Conservation (phyloP, 2,329 filamentous ascomycete species). For the Spiromastix sp. region DNA sequence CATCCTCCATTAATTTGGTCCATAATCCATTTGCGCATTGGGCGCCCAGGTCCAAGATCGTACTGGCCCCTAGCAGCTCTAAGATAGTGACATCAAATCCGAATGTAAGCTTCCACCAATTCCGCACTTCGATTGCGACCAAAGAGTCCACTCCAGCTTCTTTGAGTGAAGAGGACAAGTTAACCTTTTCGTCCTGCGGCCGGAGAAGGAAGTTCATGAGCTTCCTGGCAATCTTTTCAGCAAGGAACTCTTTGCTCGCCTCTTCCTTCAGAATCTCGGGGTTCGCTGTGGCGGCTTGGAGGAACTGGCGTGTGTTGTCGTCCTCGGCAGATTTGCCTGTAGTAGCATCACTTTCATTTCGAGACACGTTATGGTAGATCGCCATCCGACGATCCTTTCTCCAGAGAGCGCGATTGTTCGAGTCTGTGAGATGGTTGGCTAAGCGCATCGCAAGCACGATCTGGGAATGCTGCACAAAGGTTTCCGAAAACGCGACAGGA, state of each 20-base stretch:
- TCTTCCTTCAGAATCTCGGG: background rate
- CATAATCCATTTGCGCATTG: too few species aligned
- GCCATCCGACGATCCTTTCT: background rate
- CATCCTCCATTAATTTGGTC: too few species aligned
- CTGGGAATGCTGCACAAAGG: too few species aligned
- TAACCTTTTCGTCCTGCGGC: background rate
- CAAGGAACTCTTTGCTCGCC: background rate
- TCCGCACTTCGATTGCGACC: conserved; percentile 28
- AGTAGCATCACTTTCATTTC: too few species aligned
- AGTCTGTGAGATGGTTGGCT: background rate
- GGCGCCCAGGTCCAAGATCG: too few species aligned
- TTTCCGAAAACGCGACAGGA: too few species aligned
- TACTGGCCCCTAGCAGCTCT: conserved; percentile 35
- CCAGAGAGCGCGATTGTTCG: conserved; percentile 1
- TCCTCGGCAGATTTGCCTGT: background rate
- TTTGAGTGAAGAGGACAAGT: too few species aligned
- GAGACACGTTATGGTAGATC: conserved; percentile 3
- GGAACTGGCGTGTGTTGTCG: background rate
- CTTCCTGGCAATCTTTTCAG: background rate
- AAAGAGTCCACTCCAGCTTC: conserved; percentile 29
- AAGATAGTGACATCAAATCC: conserved; percentile 37
- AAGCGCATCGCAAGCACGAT: too few species aligned
- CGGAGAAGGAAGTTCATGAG: background rate
- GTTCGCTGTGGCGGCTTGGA: background rate
- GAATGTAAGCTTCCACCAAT: conserved; percentile 39